These are phyloP conservation scores for Avicennia marina DNA, from an alignment of 257 asterid genomes.

Conservation along the genomic window DNA sequence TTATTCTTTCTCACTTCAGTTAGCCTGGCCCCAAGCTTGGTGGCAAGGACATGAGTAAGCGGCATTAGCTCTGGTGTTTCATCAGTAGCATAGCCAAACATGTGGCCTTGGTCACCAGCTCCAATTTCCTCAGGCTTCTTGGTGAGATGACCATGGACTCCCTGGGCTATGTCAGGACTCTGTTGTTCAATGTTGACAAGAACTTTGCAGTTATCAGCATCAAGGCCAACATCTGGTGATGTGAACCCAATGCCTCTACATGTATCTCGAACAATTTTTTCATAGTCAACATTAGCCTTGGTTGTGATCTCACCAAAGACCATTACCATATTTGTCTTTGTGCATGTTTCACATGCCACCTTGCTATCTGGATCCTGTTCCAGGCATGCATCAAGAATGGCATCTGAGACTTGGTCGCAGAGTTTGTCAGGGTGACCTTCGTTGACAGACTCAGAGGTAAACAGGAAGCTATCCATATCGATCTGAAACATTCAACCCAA, in stretches of 20 bases:
- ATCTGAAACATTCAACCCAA: slow-evolving; percentile 22
- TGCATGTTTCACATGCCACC: slow-evolving; percentile 89
- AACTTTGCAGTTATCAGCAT: slow-evolving; percentile 93
- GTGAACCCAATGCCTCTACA: slow-evolving; percentile 82
- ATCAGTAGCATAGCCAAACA: slow-evolving; percentile 92
- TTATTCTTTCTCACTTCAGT: slow-evolving; percentile 90
- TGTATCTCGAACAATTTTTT: slow-evolving; percentile 78
- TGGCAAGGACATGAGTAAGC: slow-evolving; percentile 85
- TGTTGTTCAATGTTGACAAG: slow-evolving; percentile 89
- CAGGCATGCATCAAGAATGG: slow-evolving; percentile 87
- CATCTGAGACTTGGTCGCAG: slow-evolving; percentile 91
- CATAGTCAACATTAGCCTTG: slow-evolving; percentile 67
- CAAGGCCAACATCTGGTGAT: slow-evolving; percentile 89
- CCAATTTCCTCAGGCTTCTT: slow-evolving; percentile 93
- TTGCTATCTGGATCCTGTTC: slow-evolving; percentile 89
- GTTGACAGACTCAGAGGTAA: slow-evolving; percentile 82
- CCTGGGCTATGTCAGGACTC: slow-evolving; percentile 96
- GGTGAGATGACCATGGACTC: slow-evolving; percentile 87
- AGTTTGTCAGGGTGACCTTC: slow-evolving; percentile 97
- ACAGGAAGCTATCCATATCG: slow-evolving; percentile 73
- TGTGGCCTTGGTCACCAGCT: slow-evolving; percentile 96
- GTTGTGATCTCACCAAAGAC: slow-evolving; percentile 95
- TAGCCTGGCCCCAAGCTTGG: slow-evolving; percentile 88
- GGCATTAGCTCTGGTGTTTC: slow-evolving; percentile 96
- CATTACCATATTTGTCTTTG: slow-evolving; percentile 95